Conservation (phyloP, 2,329 filamentous ascomycete genomes). For the Neofusicoccum cordaticola region DNA sequence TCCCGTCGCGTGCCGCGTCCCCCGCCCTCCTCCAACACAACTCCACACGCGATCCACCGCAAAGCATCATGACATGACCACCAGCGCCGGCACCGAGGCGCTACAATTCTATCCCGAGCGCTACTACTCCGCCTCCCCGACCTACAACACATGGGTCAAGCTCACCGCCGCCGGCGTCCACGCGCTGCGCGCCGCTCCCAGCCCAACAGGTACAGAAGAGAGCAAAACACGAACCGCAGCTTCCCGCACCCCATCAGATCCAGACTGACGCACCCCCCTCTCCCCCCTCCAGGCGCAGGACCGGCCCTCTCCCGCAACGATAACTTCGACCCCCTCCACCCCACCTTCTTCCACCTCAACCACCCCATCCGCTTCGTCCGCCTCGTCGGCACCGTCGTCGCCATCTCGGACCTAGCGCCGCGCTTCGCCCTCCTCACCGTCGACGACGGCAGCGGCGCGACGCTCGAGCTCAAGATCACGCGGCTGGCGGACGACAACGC, state of each 20-base stretch:
- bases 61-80: conserved; percentile 36
- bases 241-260: not conserved
- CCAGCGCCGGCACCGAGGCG: conserved; percentile 20
- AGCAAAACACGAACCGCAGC: not conserved
- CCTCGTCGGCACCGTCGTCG: conserved; percentile 45
- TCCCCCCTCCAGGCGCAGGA: not conserved
- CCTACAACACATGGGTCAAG: conserved; percentile 62
- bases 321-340: not conserved
- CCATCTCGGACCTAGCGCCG: conserved; percentile 40
- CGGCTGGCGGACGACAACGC: conserved; percentile 27
- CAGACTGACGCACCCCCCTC: not conserved
- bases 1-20: not conserved
- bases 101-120: conserved; percentile 54
- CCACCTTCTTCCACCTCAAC: conserved; percentile 55
- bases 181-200: conserved; percentile 45
- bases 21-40: not conserved
- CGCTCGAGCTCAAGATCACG: conserved; percentile 55
- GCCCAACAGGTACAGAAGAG: conserved; percentile 48
- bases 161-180: conserved; percentile 57
- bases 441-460: conserved; percentile 61
- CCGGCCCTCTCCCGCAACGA: not conserved
- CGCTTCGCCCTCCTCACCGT: conserved; percentile 51
- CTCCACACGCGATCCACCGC: not conserved
- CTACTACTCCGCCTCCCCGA: conserved; percentile 60
- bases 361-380: conserved; percentile 50